Evolutionary conservation across 2,329 filamentous ascomycete species (phyloP).

Genomic region (Aaosphaeria pasadenensis): DNA sequence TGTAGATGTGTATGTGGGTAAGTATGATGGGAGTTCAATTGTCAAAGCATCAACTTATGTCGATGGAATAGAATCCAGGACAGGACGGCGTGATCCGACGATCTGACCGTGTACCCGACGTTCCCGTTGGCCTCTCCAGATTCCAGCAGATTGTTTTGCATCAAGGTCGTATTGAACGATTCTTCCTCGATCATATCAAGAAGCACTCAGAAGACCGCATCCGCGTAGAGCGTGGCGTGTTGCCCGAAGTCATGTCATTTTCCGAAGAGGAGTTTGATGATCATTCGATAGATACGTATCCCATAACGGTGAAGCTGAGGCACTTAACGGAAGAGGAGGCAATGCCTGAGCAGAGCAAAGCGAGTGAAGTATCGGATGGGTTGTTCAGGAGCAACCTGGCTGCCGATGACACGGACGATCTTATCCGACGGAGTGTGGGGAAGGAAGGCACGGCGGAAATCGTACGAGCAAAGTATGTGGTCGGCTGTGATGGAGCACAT

Average conservation of each 20-base stretch:
- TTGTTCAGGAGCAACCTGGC: constrained; percentile 60
- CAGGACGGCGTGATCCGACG: constrained; percentile 55
- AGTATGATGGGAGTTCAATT: constrained; percentile 1
- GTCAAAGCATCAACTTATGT: constrained; percentile 6
- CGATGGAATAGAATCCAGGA: constrained; percentile 61
- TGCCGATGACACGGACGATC: constrained; percentile 56
- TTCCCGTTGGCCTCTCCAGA: constrained; percentile 57
- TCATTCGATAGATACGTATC: constrained; percentile 48
- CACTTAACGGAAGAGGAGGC: constrained; percentile 59
- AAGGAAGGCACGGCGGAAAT: constrained; percentile 39
- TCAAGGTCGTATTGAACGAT: constrained; percentile 68
- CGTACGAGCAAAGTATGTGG: constrained; percentile 60
- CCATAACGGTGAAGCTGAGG: constrained; percentile 58
- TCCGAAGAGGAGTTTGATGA: constrained; percentile 52
- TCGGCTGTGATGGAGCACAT: constrained; percentile 68
- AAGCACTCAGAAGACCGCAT: constrained; percentile 54
- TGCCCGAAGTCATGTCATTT: constrained; percentile 56
- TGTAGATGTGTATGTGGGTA: constrained; percentile 39
- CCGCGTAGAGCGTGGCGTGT: constrained; percentile 53
- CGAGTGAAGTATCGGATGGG: constrained; percentile 42
- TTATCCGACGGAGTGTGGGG: constrained; percentile 42
- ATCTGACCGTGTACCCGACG: constrained; percentile 61
- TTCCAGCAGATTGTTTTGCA: constrained; percentile 68
- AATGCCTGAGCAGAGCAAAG: constrained; percentile 46
- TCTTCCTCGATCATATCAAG: constrained; percentile 62